Evolutionary conservation across 306 rosid species (phyloP), one percentile per base, ranked within the genome.

Genomic region (Oemleria cerasiformis): DNA sequence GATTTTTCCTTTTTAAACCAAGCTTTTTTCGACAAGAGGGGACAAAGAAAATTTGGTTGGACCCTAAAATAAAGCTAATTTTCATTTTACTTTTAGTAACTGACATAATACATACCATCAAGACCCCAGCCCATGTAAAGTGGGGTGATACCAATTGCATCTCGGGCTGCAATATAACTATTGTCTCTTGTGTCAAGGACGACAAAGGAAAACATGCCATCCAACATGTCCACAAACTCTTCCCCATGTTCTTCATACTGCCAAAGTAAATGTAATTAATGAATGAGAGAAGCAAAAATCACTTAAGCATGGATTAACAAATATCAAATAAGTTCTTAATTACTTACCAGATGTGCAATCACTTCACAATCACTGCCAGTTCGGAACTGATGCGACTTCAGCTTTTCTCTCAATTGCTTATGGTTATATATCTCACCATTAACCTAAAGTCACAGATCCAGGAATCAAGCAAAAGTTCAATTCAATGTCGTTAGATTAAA

Each of bases 401-500:
- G 88, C 68, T 84, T 75, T 77, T 82, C 76, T 65, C 84, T 78
- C 84, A 91, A 77, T 68, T 83, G 79, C 55, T 79, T 89, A n/a
- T 94, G 97, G 87, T 94, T 94, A 86, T 94, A 94, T 80, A 94
- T 94, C 88, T 94, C 99, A 60, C 96, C 99, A 77, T 94, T 94
- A 19, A 94, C 97, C 99, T 94, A 79, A 50, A 65, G 15, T 21
- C 73, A 81, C 54, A 79, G n/a, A 49, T 72, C 72, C 80, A 79
- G 73, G 39, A 64, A 36, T 73, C 75, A 60, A 58, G 64, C 2
- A 60, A 48, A 69, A 67, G 42, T 44, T 48, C 62, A 63, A 67
- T 23, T 64, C 23, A 25, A 42, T 8, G 0, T 48, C 54, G 34
- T 75, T 66, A 8, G 48, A 61, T 19, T 49, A 59, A 36, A 53